phyloP scores from a whole-genome alignment of 73 alveolate genomes.

The Blepharisma japonicum region DNA sequence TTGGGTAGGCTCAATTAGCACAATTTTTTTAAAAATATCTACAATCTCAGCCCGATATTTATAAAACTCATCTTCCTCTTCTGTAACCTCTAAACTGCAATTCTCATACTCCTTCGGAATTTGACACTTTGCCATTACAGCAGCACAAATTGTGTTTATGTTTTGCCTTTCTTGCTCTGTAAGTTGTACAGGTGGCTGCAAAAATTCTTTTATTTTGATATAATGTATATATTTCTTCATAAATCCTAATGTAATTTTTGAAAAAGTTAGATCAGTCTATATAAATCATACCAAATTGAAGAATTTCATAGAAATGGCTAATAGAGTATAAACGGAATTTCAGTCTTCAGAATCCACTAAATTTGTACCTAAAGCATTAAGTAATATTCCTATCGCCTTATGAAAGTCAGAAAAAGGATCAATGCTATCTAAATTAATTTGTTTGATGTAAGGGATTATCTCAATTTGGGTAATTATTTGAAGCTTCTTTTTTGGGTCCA shows the following conservation, averaged over 20 bases:
- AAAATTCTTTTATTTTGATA: not conserved
- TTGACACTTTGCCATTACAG: not conserved
- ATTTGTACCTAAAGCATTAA: not conserved
- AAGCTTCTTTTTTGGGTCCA: conserved; percentile 5
- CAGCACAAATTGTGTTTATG: not conserved
- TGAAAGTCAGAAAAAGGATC: conserved; percentile 10
- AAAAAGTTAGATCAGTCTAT: not conserved
- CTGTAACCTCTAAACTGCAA: not conserved
- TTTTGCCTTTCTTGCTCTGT: not conserved
- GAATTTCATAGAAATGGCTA: not conserved
- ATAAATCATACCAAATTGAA: not conserved
- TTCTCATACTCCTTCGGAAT: not conserved
- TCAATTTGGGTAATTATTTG: not conserved
- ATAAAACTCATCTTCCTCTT: conserved; percentile 21
- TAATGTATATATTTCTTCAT: not conserved
- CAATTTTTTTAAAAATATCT: not conserved
- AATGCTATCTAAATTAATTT: not conserved
- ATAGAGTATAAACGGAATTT: not conserved
- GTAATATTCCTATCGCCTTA: not conserved
- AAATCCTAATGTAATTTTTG: not conserved
- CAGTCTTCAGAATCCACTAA: not conserved
- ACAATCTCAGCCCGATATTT: conserved; percentile 27
- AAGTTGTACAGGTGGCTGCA: not conserved
- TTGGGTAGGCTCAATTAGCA: not conserved
- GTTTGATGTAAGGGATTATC: no score